Evolutionary conservation across 148 eudicot species (phyloP), one percentile per base, ranked within the genome.

Genomic region (Fagopyrum tataricum): DNA sequence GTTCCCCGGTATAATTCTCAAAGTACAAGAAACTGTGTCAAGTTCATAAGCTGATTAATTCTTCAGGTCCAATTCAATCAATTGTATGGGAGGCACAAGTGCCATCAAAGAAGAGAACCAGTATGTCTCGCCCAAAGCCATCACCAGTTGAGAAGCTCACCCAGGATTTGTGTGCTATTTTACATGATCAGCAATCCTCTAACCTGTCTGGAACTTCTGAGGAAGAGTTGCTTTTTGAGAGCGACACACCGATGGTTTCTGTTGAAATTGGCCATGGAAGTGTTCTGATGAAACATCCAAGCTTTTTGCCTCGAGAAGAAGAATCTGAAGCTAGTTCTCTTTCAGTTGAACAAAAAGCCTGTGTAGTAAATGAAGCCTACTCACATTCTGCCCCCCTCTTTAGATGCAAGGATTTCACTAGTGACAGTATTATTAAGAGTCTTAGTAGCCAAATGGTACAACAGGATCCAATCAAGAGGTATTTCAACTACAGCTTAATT

Each of bases 221-320:
- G 80, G 97, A 91, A 40, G 97, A 90, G 77, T 90, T 95, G 85
- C 93, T 95, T 68, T 82, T 85, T 56, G 97, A 88, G 79, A 90
- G 86, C 76, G 93, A 92, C 75, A 87, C 80, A 48, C 92, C 99
- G 3, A 92, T 90, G 97, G 99, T 90, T 21, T 95, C 99, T 21
- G 97, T 95, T 84, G 99, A 95, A 85, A 87, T 95, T 80, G 99
- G 99, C 55, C 99, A 95, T 83, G 99, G 99, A 74, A 92, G 97
- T 85, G 91, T 95, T 64, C 96, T 95, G 56, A 88, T 95, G 75
- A 79, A 96, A 73, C 99, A 95, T 76, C 97, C 99, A 0, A 90
- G 85, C 78, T 82, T 90, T 44, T 72, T 87, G 67, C 85, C 77
- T 61, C 79, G 91, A 67, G 99, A 95, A 72, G 99, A 95, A 77